phyloP scores from a whole-genome alignment of 2,329 filamentous ascomycete genomes.

The Colletotrichum sp. region DNA sequence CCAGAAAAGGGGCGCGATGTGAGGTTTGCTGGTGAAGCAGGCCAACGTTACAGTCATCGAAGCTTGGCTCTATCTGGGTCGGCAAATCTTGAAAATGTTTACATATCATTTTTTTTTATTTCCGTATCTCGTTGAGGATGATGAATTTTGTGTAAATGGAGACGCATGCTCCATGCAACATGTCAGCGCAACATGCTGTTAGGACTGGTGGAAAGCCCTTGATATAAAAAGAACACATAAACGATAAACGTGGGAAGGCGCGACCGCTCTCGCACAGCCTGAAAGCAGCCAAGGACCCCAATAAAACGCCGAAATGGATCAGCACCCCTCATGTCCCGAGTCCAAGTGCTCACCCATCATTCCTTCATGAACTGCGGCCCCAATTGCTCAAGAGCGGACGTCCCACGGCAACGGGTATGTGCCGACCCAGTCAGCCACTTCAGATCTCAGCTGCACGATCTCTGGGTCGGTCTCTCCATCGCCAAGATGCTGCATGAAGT shows the following conservation, averaged over 20 bases:
- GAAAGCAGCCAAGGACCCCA: not conserved
- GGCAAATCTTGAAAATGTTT: not conserved
- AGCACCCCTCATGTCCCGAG: not conserved
- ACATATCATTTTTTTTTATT: not conserved
- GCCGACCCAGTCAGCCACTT: constrained; percentile 81
- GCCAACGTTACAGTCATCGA: not conserved
- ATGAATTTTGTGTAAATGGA: not conserved
- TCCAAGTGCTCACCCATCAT: not conserved
- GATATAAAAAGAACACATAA: not conserved
- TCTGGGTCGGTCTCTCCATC: constrained; percentile 72
- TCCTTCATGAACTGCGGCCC: not conserved
- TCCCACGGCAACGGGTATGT: constrained; percentile 77
- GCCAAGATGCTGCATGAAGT: constrained; percentile 72
- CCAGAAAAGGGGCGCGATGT: not conserved
- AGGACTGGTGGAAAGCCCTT: not conserved
- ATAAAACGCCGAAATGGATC: constrained; percentile 5
- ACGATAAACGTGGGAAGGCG: not conserved
- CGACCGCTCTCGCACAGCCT: not conserved
- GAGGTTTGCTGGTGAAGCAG: not conserved
- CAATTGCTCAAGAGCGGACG: constrained; percentile 21
- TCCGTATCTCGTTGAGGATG: not conserved
- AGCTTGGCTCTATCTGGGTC: not conserved
- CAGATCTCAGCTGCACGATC: constrained; percentile 74
- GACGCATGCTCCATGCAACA: not conserved
- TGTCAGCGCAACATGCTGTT: not conserved